These are phyloP conservation scores for Chamaecyparis obtusa DNA, from an alignment of 75 land plant genomes.

Conservation along the genomic window DNA sequence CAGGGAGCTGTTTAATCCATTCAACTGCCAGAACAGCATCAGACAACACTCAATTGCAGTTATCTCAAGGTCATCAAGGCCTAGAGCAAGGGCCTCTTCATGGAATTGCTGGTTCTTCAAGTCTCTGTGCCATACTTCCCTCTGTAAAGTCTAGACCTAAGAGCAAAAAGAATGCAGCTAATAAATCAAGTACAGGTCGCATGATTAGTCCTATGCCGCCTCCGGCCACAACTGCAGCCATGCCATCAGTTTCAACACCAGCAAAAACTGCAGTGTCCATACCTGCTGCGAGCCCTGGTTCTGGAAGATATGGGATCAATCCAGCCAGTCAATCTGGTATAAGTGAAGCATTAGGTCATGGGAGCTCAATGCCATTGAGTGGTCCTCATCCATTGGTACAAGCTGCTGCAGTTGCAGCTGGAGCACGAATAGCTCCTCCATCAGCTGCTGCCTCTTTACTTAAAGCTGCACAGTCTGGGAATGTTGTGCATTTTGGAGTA, in stretches of 20 bases:
- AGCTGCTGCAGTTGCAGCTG: conserved; percentile 96
- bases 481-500: conserved; percentile 69
- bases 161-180: conserved; percentile 18
- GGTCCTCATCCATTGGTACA: conserved; percentile 72
- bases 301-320: conserved; percentile 15
- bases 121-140: background rate
- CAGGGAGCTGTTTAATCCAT: background rate
- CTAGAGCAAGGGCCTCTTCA: conserved; percentile 7
- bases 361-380: conserved; percentile 18
- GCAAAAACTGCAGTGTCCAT: conserved; percentile 4
- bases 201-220: background rate
- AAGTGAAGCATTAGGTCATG: conserved; percentile 16
- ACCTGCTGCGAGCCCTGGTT: conserved; percentile 5
- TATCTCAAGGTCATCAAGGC: conserved; percentile 10
- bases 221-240: conserved; percentile 13
- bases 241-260: conserved; percentile 15
- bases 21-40: background rate
- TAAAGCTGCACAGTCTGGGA: conserved; percentile 74
- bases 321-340: conserved; percentile 12
- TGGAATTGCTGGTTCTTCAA: conserved; percentile 5
- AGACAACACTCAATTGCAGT: conserved; percentile 6
- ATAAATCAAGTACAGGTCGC: conserved; percentile 16
- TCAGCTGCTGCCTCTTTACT: conserved; percentile 74
- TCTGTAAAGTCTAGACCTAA: conserved; percentile 8
- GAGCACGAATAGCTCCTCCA: conserved; percentile 84